Evolutionary conservation across 176 grass and related monocot genomes (phyloP), one percentile per base, ranked within the genome.

Genomic region (Stipa capillata): DNA sequence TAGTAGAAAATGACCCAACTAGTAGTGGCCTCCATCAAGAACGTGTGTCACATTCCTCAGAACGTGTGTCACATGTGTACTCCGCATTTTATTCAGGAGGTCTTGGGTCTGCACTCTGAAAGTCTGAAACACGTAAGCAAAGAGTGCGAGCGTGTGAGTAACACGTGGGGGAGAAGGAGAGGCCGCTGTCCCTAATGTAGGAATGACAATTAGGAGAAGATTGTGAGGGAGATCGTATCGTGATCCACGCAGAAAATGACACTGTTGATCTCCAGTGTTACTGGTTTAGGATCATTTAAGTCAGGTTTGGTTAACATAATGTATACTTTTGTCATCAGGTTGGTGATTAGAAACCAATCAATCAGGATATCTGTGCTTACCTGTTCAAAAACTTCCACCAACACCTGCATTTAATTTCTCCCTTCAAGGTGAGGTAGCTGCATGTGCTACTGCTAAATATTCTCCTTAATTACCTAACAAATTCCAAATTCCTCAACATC

Each of bases 171-270:
- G 4, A 15, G 6, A 2, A 7, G 40, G 51, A 57, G 50, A 59
- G 24, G 23, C 16, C 1, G 8, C 17, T 51, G 13, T 3, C 29
- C 8, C 25, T 29, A 32, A 44, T 10, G 21, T 3, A 28, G 5
- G 9, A 27, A 66, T 77, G 39, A 77, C 5, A 69, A 47, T 33
- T 1, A 3, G 31, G n/a, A 2, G 10, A 49, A 78, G 32, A 44
- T 78, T 21, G 70, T 70, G 73, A 49, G 4, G 6, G 13, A 14
- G 14, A 24, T 76, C 29, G 40, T 17, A 12, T 1, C 29, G 39
- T 78, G 74, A 78, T 78, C 31, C 42, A 14, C 9, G 41, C n/a
- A 17, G 83, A 85, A 78, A 85, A 85, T 24, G 83, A 71, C 60
- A 61, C n/a, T n/a, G 34, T 29, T 11, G 28, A 65, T 0, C 34